Evolutionary conservation across 495 filamentous ascomycete species (phyloP).

Genomic region (Pseudotulostoma volvatum): DNA sequence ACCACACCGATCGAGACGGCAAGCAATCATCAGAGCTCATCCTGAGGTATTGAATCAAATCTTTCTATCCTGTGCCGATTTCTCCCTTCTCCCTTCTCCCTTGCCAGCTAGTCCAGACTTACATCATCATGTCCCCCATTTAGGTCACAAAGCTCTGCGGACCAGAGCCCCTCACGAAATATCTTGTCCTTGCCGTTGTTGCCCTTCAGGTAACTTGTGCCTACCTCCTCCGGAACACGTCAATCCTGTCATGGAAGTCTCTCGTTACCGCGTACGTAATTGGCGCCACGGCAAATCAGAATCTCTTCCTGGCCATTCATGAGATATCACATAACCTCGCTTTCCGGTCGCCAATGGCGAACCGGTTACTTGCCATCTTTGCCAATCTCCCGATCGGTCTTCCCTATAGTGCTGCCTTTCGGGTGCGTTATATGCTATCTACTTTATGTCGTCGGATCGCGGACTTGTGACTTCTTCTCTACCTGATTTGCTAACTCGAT

Average conservation of each 20-base stretch:
- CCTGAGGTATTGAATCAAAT: conserved; percentile 53
- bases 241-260: conserved; percentile 70
- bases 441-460: neutral
- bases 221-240: conserved; percentile 58
- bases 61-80: neutral
- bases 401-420: conserved; percentile 91
- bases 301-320: conserved; percentile 96
- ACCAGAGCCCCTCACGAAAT: conserved; percentile 90
- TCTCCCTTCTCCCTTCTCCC: no score
- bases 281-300: conserved; percentile 94
- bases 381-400: conserved; percentile 93
- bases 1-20: conserved; percentile 76
- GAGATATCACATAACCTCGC: conserved; percentile 98
- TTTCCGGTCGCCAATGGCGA: conserved; percentile 69
- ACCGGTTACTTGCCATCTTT: conserved; percentile 74
- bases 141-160: conserved; percentile 97
- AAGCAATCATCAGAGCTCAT: conserved; percentile 96
- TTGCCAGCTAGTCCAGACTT: no score
- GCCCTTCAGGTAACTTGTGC: conserved; percentile 65
- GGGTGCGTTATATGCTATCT: conserved; percentile 37
- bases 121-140: no score
- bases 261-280: conserved; percentile 79
- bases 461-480: neutral
- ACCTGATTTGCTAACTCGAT: conserved; percentile 1
- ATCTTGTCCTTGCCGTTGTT: conserved; percentile 73